These are phyloP conservation scores for Draba incana DNA, from an alignment of 345 rosid species.

Conservation along the genomic window DNA sequence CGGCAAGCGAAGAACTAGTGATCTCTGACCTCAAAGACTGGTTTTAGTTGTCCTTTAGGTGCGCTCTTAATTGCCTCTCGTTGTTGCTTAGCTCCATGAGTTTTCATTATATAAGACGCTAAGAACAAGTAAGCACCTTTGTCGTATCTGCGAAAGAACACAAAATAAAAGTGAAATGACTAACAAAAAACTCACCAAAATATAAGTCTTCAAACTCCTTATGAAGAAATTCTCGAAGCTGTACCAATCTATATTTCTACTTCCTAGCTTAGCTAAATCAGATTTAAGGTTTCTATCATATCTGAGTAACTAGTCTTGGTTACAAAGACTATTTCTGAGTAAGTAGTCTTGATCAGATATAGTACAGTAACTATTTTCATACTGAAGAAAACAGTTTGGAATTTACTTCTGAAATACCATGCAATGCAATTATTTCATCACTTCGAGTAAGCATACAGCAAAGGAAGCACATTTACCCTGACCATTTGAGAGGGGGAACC, in stretches of 20 bases:
- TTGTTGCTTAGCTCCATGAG: constrained; percentile 85
- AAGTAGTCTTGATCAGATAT: constrained; percentile 19
- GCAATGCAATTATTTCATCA: constrained; percentile 25
- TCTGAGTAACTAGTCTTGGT: constrained; percentile 23
- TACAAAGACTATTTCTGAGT: constrained; percentile 10
- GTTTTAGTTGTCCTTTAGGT: constrained; percentile 66
- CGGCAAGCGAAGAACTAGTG: constrained; percentile 18
- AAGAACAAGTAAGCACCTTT: constrained; percentile 88
- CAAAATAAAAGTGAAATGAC: constrained; percentile 12
- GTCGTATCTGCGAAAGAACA: constrained; percentile 65
- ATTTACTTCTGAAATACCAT: constrained; percentile 1
- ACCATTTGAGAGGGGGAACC: constrained; percentile 96
- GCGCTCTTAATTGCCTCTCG: constrained; percentile 71
- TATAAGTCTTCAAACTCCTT: constrained; percentile 24
- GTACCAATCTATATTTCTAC: background rate
- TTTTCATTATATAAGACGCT: constrained; percentile 88
- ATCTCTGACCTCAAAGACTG: constrained; percentile 75
- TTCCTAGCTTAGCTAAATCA: constrained; percentile 6
- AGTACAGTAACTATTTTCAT: background rate
- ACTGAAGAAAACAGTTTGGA: constrained; percentile 27
- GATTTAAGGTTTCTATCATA: constrained; percentile 17
- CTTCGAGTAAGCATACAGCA: constrained; percentile 18
- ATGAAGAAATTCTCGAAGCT: constrained; percentile 17
- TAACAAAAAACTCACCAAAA: constrained; percentile 1
- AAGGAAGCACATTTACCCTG: constrained; percentile 60